Percentiles rank a stretch among this genome's conserved stretches.
These are phyloP conservation scores for Amaranthus cruentus DNA, from an alignment of 148 eudicot species.

Conservation along the genomic window DNA sequence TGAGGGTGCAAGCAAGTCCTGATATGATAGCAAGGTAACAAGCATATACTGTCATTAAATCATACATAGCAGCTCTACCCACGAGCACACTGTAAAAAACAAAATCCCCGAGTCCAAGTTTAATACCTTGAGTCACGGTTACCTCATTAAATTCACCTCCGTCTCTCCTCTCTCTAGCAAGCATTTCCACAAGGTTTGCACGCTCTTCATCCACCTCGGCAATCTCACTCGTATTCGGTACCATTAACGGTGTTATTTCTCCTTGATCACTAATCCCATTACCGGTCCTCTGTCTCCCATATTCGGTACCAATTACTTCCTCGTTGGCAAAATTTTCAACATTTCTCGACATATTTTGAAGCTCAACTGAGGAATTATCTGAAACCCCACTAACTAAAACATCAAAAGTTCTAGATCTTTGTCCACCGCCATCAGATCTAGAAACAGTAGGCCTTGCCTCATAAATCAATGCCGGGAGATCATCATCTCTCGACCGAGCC, in stretches of 20 bases:
- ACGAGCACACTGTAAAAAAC: slow-evolving; percentile 95
- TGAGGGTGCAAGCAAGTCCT: slow-evolving; percentile 91
- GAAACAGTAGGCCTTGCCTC: slow-evolving; percentile 69
- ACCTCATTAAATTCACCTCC: slow-evolving; percentile 22
- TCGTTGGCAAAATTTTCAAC: slow-evolving; percentile 11
- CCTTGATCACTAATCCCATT: slow-evolving; percentile 27
- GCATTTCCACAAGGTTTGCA: slow-evolving; percentile 37
- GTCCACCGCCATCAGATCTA: slow-evolving; percentile 20
- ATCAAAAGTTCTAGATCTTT: slow-evolving; percentile 33
- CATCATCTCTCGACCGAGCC: slow-evolving; percentile 79
- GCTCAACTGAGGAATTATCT: slow-evolving; percentile 48
- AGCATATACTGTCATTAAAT: slow-evolving; percentile 96
- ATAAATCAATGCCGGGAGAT: slow-evolving; percentile 80
- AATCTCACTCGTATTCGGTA: slow-evolving; percentile 33
- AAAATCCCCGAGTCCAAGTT: slow-evolving; percentile 93
- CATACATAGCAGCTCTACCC: slow-evolving; percentile 99
- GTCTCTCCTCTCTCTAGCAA: slow-evolving; percentile 14
- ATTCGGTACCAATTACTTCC: slow-evolving; percentile 21
- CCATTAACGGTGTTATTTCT: slow-evolving; percentile 48
- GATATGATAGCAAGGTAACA: slow-evolving; percentile 96
- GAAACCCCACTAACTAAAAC: slow-evolving; percentile 58
- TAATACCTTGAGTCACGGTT: slow-evolving; percentile 48
- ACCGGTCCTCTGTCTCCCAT: slow-evolving; percentile 12
- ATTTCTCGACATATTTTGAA: slow-evolving; percentile 30
- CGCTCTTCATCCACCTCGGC: slow-evolving; percentile 35